Percentiles rank a stretch among this genome's conserved stretches.
These are phyloP conservation scores for Vitis rupestris DNA, from an alignment of 164 flowering plant genomes.

Conservation along the genomic window DNA sequence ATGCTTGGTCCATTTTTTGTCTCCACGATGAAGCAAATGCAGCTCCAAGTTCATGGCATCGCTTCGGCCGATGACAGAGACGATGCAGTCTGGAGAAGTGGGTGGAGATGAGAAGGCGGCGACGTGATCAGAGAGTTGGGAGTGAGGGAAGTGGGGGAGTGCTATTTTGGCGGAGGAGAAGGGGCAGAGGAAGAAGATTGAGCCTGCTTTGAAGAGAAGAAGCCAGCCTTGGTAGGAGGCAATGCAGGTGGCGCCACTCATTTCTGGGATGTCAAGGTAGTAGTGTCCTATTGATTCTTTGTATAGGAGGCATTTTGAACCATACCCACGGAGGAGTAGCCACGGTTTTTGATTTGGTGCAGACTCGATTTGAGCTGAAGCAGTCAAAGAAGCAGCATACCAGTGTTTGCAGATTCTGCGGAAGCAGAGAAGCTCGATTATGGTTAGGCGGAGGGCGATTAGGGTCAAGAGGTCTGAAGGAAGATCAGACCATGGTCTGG, in stretches of 20 bases:
- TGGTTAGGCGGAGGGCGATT: conserved; percentile 1
- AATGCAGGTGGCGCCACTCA: conserved; percentile 23
- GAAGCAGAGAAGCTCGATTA: conserved; percentile 8
- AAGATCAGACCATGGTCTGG: conserved; percentile 22
- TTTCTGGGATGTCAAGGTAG: conserved; percentile 19
- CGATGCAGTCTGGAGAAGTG: conserved; percentile 26
- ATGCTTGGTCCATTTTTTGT: conserved; percentile 14
- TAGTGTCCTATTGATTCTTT: neutral
- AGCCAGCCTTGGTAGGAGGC: conserved; percentile 35
- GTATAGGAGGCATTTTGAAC: conserved; percentile 2
- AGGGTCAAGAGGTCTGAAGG: conserved; percentile 17
- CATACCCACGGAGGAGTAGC: conserved; percentile 14
- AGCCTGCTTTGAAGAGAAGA: conserved; percentile 12
- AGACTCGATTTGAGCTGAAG: conserved; percentile 15
- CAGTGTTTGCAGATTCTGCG: conserved; percentile 24
- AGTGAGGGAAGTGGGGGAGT: conserved; percentile 21
- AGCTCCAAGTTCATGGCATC: neutral
- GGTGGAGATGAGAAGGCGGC: conserved; percentile 30
- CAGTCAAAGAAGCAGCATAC: conserved; percentile 15
- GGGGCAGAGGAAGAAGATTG: conserved; percentile 29
- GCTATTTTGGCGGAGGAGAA: conserved; percentile 19
- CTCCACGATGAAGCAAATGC: conserved; percentile 17
- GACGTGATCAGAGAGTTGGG: conserved; percentile 3
- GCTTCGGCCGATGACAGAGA: conserved; percentile 2
- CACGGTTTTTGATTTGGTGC: conserved; percentile 1